These are phyloP conservation scores for Quercus dentata DNA, from an alignment of 306 rosid genomes.

Conservation along the genomic window DNA sequence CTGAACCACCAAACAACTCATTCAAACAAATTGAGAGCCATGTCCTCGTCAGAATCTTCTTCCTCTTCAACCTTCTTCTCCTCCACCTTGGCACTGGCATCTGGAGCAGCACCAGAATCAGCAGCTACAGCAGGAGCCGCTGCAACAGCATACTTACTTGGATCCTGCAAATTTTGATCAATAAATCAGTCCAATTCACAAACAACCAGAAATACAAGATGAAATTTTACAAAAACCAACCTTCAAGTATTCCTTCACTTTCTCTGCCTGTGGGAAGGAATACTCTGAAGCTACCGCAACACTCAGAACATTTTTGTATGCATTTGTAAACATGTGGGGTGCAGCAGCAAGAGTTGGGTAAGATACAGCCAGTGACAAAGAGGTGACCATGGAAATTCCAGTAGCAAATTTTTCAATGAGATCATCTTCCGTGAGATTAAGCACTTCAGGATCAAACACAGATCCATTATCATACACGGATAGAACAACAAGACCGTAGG, in stretches of 20 bases:
- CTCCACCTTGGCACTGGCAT: not conserved
- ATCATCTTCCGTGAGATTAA: constrained; percentile 54
- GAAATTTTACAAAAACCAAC: constrained; percentile 14
- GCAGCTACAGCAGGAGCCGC: constrained; percentile 1
- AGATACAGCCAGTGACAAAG: constrained; percentile 46
- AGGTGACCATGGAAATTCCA: constrained; percentile 52
- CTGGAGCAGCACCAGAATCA: not conserved
- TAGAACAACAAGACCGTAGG: constrained; percentile 47
- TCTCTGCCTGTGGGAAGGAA: constrained; percentile 43
- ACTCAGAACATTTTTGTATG: constrained; percentile 47
- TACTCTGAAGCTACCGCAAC: constrained; percentile 48
- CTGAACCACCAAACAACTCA: not conserved
- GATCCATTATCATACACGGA: constrained; percentile 54
- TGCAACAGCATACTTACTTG: constrained; percentile 15
- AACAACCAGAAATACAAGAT: not conserved
- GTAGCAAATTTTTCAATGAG: constrained; percentile 45
- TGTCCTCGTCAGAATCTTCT: constrained; percentile 1
- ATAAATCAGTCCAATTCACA: not conserved
- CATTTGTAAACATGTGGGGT: constrained; percentile 49
- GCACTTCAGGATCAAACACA: constrained; percentile 56
- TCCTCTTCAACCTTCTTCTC: not conserved
- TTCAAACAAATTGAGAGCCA: constrained; percentile 11
- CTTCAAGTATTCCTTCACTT: constrained; percentile 51
- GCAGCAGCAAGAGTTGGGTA: constrained; percentile 62
- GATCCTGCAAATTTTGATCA: constrained; percentile 2